Conservation (phyloP, 225 moss, liverwort and hornwort species). For the Physcomitrellopsis africana region DNA sequence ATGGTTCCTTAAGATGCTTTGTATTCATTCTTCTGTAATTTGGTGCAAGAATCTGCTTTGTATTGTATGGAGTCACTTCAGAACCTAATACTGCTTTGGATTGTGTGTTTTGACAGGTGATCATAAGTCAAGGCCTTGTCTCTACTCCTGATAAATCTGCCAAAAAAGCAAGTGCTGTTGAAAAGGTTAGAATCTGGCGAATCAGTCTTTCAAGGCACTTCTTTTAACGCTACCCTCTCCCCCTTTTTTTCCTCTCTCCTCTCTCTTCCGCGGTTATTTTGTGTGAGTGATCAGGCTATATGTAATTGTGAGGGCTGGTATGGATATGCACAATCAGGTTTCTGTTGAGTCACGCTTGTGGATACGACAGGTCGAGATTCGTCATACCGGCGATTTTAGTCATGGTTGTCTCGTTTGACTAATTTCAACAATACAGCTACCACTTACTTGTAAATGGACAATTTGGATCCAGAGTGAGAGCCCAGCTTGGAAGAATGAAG, state of each 20-base stretch:
- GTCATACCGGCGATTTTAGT: too few species aligned
- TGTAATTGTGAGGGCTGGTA: background rate
- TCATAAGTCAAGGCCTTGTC: constrained; percentile 21
- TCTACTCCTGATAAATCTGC: constrained; percentile 52
- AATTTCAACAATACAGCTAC: too few species aligned
- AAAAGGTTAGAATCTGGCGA: constrained; percentile 48
- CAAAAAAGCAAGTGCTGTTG: constrained; percentile 48
- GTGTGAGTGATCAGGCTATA: background rate
- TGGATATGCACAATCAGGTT: too few species aligned
- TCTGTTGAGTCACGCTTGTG: too few species aligned
- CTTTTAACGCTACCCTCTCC: too few species aligned
- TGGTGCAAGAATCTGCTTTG: too few species aligned
- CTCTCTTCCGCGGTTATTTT: background rate
- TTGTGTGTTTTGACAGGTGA: constrained; percentile 46
- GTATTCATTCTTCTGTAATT: background rate
- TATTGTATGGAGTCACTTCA: background rate
- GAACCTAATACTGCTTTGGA: background rate
- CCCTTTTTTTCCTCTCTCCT: too few species aligned
- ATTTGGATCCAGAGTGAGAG: constrained; percentile 27
- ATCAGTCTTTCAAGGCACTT: background rate
- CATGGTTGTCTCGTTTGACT: too few species aligned
- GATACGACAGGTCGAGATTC: too few species aligned
- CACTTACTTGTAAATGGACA: too few species aligned
- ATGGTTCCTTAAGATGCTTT: background rate
- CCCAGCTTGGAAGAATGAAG: constrained; percentile 54